phyloP scores from a whole-genome alignment of 495 filamentous ascomycete species.

The Trypethelium eluteriae region DNA sequence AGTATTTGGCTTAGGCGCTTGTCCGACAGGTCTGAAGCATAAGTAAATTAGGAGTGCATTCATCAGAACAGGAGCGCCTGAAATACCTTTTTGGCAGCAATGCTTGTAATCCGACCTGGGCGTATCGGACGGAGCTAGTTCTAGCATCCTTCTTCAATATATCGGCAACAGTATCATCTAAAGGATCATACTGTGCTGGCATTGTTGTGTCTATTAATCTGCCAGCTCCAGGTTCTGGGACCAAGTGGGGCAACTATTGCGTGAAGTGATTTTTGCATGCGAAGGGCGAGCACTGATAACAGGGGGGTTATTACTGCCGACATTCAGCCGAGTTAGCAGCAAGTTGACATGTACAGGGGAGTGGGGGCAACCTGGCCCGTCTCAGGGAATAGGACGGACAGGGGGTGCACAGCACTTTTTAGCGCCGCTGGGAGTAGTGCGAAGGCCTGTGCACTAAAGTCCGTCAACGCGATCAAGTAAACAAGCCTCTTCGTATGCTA shows the following conservation, averaged over 20 bases:
- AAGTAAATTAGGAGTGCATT: constrained; percentile 11
- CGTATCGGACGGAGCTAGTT: constrained; percentile 62
- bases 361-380: too few relatives aligned
- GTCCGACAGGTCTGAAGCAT: constrained; percentile 43
- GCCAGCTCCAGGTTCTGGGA: background rate
- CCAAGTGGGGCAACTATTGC: too few relatives aligned
- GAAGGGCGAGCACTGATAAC: background rate
- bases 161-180: constrained; percentile 69
- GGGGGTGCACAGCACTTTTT: too few relatives aligned
- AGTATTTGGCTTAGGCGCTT: constrained; percentile 83
- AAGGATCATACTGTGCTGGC: constrained; percentile 35
- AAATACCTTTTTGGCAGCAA: constrained; percentile 61
- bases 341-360: too few relatives aligned
- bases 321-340: background rate
- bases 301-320: background rate
- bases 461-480: background rate
- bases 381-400: too few relatives aligned
- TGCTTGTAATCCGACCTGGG: constrained; percentile 61
- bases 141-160: constrained; percentile 67
- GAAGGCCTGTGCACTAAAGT: background rate
- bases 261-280: too few relatives aligned
- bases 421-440: too few relatives aligned
- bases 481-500: background rate
- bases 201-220: background rate
- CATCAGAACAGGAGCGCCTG: constrained; percentile 1